Conservation (phyloP, 1,139 yeast species). For the Hansenula sp. region DNA sequence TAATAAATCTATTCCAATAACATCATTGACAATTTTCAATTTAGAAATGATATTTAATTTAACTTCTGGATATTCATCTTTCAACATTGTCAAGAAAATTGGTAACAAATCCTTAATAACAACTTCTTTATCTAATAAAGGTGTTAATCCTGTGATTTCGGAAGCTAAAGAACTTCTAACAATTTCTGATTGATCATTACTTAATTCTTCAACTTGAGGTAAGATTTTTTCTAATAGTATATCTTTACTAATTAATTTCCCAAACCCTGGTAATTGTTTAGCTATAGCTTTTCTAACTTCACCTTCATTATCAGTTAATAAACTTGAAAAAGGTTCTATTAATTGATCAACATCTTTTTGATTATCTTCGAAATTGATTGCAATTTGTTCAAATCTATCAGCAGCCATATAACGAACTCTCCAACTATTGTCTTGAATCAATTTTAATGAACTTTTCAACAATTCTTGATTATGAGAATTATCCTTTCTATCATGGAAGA, state of each 20-base stretch:
- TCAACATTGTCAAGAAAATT: constrained; percentile 86
- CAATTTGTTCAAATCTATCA: constrained; percentile 77
- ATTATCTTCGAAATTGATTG: constrained; percentile 52
- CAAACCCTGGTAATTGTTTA: constrained; percentile 83
- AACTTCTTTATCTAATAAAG: constrained; percentile 78
- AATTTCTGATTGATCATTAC: constrained; percentile 88
- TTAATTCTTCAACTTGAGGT: constrained; percentile 79
- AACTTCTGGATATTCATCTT: constrained; percentile 96
- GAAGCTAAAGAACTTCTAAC: constrained; percentile 92
- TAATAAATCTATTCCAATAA: constrained; percentile 85
- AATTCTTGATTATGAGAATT: constrained; percentile 57
- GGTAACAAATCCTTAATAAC: constrained; percentile 85
- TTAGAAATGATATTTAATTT: constrained; percentile 91
- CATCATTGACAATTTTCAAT: constrained; percentile 87
- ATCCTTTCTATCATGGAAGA: constrained; percentile 56
- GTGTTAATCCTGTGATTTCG: constrained; percentile 83
- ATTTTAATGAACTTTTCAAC: constrained; percentile 56
- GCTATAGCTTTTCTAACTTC: constrained; percentile 96
- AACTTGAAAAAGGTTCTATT: constrained; percentile 51
- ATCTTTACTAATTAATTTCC: constrained; percentile 47
- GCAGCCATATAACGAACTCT: constrained; percentile 98
- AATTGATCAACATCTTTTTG: constrained; percentile 54
- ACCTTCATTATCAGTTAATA: constrained; percentile 92
- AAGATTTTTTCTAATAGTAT: constrained; percentile 66
- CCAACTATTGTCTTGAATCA: constrained; percentile 93